phyloP scores from a whole-genome alignment of 1,139 yeast genomes.

The Debaryomyces psychrophilus region DNA sequence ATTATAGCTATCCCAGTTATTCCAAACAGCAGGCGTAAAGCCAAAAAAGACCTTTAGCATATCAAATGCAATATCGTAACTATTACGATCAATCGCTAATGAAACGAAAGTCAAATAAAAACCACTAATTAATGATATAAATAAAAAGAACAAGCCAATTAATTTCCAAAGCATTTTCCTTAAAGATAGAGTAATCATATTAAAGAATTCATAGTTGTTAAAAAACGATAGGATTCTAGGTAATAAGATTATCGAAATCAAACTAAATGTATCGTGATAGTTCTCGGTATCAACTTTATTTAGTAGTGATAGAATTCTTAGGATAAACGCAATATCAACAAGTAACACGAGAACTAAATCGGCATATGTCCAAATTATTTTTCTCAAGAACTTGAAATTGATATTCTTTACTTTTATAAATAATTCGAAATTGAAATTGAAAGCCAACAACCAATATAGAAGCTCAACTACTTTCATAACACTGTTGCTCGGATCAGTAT shows the following conservation, averaged over 20 bases:
- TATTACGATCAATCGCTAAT: conserved; percentile 48
- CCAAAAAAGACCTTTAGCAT: conserved; percentile 62
- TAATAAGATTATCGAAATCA: conserved; percentile 54
- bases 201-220: conserved; percentile 58
- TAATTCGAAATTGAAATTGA: conserved; percentile 43
- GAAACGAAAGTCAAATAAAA: conserved; percentile 61
- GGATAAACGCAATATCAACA: conserved; percentile 34
- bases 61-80: conserved; percentile 56
- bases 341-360: conserved; percentile 38
- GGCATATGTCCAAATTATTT: conserved; percentile 46
- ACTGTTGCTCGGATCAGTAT: neutral
- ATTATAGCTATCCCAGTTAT: conserved; percentile 57
- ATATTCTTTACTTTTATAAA: conserved; percentile 46
- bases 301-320: conserved; percentile 22
- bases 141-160: conserved; percentile 54
- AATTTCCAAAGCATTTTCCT: conserved; percentile 60
- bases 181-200: conserved; percentile 54
- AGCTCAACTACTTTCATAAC: conserved; percentile 21
- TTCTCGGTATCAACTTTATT: conserved; percentile 16
- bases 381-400: conserved; percentile 39
- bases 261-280: conserved; percentile 41
- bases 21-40: conserved; percentile 68
- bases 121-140: conserved; percentile 57
- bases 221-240: conserved; percentile 59
- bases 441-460: conserved; percentile 38